Evolutionary conservation across 768 basidiomycete species (phyloP).

Genomic region (Auriscalpium vulgare): DNA sequence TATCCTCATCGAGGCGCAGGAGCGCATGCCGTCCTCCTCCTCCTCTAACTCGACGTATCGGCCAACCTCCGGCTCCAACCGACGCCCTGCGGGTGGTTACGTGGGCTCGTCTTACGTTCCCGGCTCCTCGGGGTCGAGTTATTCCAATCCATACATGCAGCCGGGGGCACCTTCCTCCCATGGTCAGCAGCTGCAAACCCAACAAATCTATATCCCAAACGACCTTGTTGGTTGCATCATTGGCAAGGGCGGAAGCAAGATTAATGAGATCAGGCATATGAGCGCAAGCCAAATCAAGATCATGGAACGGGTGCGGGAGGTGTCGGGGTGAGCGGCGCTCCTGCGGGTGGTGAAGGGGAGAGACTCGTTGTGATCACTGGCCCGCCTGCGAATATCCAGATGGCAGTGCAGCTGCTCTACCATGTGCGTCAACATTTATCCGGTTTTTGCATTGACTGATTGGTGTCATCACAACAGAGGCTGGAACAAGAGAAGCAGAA

Average conservation of each 20-base stretch:
- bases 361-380: conserved; percentile 95
- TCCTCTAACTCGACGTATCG: conserved; percentile 55
- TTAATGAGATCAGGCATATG: conserved; percentile 96
- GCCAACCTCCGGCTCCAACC: conserved; percentile 52
- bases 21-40: conserved; percentile 65
- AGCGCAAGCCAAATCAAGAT: conserved; percentile 97
- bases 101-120: conserved; percentile 61
- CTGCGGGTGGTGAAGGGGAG: conserved; percentile 78
- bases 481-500: conserved; percentile 89
- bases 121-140: conserved; percentile 46
- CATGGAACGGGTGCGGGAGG: conserved; percentile 87
- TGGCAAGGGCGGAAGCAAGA: conserved; percentile 96
- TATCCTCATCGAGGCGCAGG: conserved; percentile 89
- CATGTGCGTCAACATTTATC: conserved; percentile 43
- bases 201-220: conserved; percentile 98
- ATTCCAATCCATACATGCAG: conserved; percentile 37
- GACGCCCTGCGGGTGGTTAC: conserved; percentile 31
- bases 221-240: conserved; percentile 97
- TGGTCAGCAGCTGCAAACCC: conserved; percentile 73
- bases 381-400: conserved; percentile 89
- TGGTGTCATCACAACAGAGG: conserved; percentile 36
- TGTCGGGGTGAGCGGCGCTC: conserved; percentile 59
- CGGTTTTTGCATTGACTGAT: neutral
- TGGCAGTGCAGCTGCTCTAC: conserved; percentile 89
- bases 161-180: conserved; percentile 23